Conservation (phyloP, 2,329 filamentous ascomycete species). For the Saccharata proteae region DNA sequence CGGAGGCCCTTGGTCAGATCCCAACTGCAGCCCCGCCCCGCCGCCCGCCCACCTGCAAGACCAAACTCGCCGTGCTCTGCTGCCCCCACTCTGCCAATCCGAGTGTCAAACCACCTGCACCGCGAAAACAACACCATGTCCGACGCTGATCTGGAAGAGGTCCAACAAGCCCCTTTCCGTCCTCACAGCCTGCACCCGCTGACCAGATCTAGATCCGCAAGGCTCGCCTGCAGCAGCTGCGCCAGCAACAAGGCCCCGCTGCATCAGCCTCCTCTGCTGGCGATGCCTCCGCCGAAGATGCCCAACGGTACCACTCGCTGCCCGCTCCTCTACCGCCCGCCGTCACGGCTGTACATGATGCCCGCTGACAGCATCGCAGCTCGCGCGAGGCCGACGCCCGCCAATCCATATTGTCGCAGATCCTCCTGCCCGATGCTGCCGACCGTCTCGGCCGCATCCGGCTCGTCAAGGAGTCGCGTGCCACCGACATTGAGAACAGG, state of each 20-base stretch:
- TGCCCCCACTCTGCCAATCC: slow-evolving; percentile 6
- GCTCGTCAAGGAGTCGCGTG: slow-evolving; percentile 86
- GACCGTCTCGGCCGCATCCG: slow-evolving; percentile 90
- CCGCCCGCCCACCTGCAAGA: too few species aligned
- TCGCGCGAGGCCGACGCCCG: slow-evolving; percentile 54
- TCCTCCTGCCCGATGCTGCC: slow-evolving; percentile 85
- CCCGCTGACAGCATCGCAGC: slow-evolving; percentile 14
- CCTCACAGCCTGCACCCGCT: slow-evolving; percentile 5
- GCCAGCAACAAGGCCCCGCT: slow-evolving; percentile 49
- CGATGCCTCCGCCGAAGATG: too few species aligned
- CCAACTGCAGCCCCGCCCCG: too few species aligned
- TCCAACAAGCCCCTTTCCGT: slow-evolving; percentile 17
- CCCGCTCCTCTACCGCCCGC: slow-evolving; percentile 14
- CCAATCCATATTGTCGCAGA: slow-evolving; percentile 70
- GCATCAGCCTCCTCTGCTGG: slow-evolving; percentile 25
- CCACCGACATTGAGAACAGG: slow-evolving; percentile 80
- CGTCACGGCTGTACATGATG: slow-evolving; percentile 16
- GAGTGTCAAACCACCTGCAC: slow-evolving; percentile 5
- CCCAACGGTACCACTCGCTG: not conserved
- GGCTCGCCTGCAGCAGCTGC: slow-evolving; percentile 86
- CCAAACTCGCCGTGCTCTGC: too few species aligned
- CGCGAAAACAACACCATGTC: slow-evolving; percentile 45
- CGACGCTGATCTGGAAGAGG: slow-evolving; percentile 55
- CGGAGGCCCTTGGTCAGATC: too few species aligned
- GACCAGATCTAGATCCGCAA: slow-evolving; percentile 58